Conservation (phyloP, 495 filamentous ascomycete genomes). For the Penicillium chermesinum region DNA sequence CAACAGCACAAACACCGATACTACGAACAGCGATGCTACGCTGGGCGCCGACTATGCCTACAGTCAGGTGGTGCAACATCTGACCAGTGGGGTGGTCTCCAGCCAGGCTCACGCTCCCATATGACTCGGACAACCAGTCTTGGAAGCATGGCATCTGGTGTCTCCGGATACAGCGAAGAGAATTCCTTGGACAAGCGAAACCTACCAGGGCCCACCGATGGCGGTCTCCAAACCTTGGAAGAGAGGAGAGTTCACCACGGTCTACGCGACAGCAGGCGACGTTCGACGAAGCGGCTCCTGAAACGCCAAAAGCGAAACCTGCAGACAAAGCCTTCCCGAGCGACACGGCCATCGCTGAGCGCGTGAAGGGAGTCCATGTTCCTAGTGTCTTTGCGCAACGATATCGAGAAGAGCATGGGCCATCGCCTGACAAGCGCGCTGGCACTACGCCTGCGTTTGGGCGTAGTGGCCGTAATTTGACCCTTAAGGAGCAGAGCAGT, state of each 20-base stretch:
- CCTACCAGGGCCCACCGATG: constrained; percentile 38
- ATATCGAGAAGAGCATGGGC: constrained; percentile 59
- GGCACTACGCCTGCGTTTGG: constrained; percentile 48
- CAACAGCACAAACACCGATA: constrained; percentile 53
- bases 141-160: constrained; percentile 90
- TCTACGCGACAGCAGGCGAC: constrained; percentile 29
- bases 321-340: constrained; percentile 57
- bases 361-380: constrained; percentile 81
- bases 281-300: constrained; percentile 26
- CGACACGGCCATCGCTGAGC: constrained; percentile 83
- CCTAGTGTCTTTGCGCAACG: constrained; percentile 84
- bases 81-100: constrained; percentile 46
- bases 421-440: constrained; percentile 50
- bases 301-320: constrained; percentile 46
- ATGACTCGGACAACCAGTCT: constrained; percentile 80
- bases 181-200: constrained; percentile 38
- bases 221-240: constrained; percentile 57
- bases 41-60: constrained; percentile 80
- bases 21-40: constrained; percentile 62
- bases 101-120: constrained; percentile 39
- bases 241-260: constrained; percentile 48
- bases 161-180: constrained; percentile 70
- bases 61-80: constrained; percentile 77
- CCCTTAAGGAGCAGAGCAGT: constrained; percentile 92
- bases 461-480: constrained; percentile 73